Percentiles rank a stretch among this genome's conserved stretches.
These are phyloP conservation scores for Saprolegnia parasitica DNA, from an alignment of 352 stramenopile species.

Conservation along the genomic window DNA sequence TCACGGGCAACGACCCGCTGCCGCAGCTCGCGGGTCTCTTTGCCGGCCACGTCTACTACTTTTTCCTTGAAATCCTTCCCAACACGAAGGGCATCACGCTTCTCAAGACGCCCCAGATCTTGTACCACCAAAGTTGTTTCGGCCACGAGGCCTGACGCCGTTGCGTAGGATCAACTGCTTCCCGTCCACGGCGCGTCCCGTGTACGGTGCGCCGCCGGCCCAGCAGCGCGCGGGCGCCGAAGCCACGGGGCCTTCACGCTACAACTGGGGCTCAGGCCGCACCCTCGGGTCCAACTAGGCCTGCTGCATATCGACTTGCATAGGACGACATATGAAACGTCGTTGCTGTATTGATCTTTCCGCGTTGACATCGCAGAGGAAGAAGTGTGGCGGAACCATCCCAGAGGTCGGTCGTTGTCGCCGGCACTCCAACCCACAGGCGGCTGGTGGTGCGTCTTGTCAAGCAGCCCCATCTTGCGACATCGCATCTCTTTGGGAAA, in stretches of 20 bases:
- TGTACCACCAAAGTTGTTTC: conserved; percentile 51
- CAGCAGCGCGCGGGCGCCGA: conserved; percentile 33
- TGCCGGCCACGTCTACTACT: conserved; percentile 88
- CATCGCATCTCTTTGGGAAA: too few species aligned
- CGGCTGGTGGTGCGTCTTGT: too few species aligned
- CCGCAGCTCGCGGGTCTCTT: conserved; percentile 84
- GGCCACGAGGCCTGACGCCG: background rate
- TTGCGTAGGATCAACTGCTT: conserved; percentile 45
- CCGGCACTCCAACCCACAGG: too few species aligned
- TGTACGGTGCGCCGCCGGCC: conserved; percentile 51
- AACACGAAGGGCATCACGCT: conserved; percentile 80
- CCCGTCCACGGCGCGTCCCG: conserved; percentile 51
- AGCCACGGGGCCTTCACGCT: conserved; percentile 27
- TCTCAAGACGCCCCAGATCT: conserved; percentile 72
- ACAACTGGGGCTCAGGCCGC: conserved; percentile 23
- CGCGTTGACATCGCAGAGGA: too few species aligned
- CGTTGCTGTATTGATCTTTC: too few species aligned
- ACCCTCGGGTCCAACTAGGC: conserved; percentile 9
- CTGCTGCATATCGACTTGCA: background rate
- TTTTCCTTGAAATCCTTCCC: conserved; percentile 81
- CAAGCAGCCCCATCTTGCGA: too few species aligned
- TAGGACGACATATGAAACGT: background rate
- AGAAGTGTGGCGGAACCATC: too few species aligned
- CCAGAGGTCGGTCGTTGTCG: too few species aligned
- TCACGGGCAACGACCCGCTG: conserved; percentile 80